Evolutionary conservation across 345 rosid genomes (phyloP).

Genomic region (Citrus sp.): DNA sequence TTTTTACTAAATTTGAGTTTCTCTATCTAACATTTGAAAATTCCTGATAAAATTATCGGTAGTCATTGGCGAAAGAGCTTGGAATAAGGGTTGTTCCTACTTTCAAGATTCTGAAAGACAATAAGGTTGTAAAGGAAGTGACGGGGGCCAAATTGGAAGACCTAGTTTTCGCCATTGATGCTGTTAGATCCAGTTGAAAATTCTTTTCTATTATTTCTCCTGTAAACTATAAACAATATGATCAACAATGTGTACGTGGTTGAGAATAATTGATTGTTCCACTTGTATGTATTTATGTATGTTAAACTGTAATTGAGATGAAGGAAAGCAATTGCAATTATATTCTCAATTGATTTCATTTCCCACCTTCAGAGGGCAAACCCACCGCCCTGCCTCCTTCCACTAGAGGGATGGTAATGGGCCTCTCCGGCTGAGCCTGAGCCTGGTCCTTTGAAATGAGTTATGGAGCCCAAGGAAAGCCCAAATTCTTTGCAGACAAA

Average conservation of each 20-base stretch:
- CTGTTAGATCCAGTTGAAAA: conserved; percentile 58
- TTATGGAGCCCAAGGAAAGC: no score
- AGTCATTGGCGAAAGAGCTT: conserved; percentile 93
- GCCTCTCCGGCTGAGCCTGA: no score
- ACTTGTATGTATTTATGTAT: conserved; percentile 4
- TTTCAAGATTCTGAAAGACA: conserved; percentile 76
- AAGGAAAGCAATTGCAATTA: not conserved
- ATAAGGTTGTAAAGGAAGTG: conserved; percentile 69
- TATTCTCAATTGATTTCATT: not conserved
- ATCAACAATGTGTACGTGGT: not conserved
- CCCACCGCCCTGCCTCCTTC: no score
- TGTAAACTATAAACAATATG: conserved; percentile 13
- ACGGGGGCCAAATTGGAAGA: conserved; percentile 84
- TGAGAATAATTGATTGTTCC: conserved; percentile 11
- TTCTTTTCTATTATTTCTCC: conserved; percentile 6
- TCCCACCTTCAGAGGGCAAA: no score
- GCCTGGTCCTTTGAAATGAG: no score
- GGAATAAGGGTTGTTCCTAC: conserved; percentile 89
- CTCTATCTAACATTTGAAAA: not conserved
- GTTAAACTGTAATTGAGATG: not conserved
- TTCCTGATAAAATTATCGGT: conserved; percentile 23
- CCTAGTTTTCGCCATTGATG: conserved; percentile 62
- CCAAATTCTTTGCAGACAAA: no score
- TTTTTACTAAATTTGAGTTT: not conserved
- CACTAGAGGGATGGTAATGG: no score